Evolutionary conservation across 2,329 filamentous ascomycete species (phyloP).

Genomic region (Pseudopithomyces maydicus): DNA sequence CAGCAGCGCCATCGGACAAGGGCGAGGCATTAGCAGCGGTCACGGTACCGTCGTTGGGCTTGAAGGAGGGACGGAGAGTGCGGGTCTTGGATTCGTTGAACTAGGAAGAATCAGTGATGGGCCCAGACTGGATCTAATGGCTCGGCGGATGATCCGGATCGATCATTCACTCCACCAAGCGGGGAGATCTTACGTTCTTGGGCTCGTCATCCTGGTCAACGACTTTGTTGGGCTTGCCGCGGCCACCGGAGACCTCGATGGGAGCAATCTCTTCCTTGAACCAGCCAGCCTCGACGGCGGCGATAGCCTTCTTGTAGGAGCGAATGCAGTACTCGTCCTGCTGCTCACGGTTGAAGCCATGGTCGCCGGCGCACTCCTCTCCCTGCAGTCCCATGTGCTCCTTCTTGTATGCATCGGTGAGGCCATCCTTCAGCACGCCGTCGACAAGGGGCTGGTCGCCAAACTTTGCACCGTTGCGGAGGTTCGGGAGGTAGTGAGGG

Average conservation of each 20-base stretch:
- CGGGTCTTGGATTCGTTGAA: constrained; percentile 59
- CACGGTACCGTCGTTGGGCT: constrained; percentile 83
- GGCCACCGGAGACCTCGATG: constrained; percentile 82
- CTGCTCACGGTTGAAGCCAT: constrained; percentile 78
- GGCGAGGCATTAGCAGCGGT: constrained; percentile 97
- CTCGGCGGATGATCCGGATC: not conserved
- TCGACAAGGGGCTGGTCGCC: constrained; percentile 89
- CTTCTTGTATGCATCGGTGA: constrained; percentile 93
- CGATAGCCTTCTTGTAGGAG: constrained; percentile 91
- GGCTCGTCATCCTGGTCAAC: constrained; percentile 92
- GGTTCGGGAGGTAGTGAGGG: constrained; percentile 89
- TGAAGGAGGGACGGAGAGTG: constrained; percentile 73
- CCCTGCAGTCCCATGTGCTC: constrained; percentile 95
- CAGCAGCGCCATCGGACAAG: constrained; percentile 91
- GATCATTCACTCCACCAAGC: not conserved
- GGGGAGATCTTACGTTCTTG: constrained; percentile 71
- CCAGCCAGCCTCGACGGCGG: constrained; percentile 77
- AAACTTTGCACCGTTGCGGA: constrained; percentile 90
- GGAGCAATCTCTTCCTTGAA: constrained; percentile 89
- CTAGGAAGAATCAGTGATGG: constrained; percentile 30
- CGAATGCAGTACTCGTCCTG: constrained; percentile 97
- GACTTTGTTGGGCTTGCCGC: constrained; percentile 83
- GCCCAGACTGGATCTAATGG: not conserved
- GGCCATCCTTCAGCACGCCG: constrained; percentile 89
- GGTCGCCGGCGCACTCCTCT: constrained; percentile 88